Base-by-base conservation (phyloP, 192 early-diverging fungal species). In the Backusella luteola region DNA sequence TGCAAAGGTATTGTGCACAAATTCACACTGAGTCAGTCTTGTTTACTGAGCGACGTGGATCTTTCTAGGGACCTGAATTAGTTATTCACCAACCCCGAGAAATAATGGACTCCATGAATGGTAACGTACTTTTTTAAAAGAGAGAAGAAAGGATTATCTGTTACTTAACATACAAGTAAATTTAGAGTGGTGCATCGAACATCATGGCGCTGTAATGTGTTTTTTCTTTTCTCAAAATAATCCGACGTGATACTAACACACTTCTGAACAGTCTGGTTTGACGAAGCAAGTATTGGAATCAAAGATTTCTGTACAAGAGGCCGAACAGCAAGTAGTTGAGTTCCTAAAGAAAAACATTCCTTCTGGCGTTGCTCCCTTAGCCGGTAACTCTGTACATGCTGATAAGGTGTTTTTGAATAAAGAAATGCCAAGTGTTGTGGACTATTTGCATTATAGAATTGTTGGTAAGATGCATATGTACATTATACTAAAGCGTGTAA, bases 371-470 rank as follows among this genome's bases (percentile, higher is more conserved):
- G 96, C 89, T 0, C 87, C 94, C 11, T 84, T 99, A 34, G 96
- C 95, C 1, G 97, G 97, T 19, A 99, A 96, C 86, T 93, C 94
- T 44, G 94, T 98, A 19, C 97, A 99, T 79, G 92, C 91, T 12
- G 97, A 99, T 78, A 91, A 94, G 49, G 88, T 85, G 69, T 99
- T 97, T 59, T 79, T 99, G 73, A 83, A 86, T 36, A 89, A 91
- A 69, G 92, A 93, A 59, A 96, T 97, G 94, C 92, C 92, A 1
- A 68, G 79, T 36, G 73, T 98, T 29, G 85, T 91, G 6, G 88
- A 91, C 0, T 86, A 91, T 68, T 79, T 98, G 76, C 94, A 96
- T 75, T 97, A 98, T 79, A 87, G 96, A 14, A 92, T 94, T 52
- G 82, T 89, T 11, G 83, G 83, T 84, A 80, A 76, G 81, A 41